Evolutionary conservation across 345 rosid species (phyloP).

Genomic region (Lagerstroemia speciosa): DNA sequence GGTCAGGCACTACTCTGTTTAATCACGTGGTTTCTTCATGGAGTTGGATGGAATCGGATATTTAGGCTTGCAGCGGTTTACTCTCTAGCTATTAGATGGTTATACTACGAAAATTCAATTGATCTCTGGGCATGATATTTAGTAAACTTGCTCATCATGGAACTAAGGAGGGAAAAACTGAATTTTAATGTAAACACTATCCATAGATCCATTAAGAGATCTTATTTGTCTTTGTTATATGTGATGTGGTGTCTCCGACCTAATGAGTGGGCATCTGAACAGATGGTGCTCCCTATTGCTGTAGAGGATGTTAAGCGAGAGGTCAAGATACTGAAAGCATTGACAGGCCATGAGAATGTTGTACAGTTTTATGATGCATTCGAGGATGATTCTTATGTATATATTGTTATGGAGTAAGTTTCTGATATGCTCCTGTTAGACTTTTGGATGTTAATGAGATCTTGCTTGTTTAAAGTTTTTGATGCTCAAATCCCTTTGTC

Average conservation of each 20-base stretch:
- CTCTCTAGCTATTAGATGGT: not conserved
- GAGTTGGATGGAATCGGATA: not conserved
- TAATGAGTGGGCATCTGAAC: slow-evolving; percentile 8
- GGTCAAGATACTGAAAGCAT: slow-evolving; percentile 70
- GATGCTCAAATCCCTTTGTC: not conserved
- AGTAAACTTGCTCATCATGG: not conserved
- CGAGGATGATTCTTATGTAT: slow-evolving; percentile 84
- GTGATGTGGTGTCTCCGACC: not conserved
- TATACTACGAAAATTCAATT: too few relatives aligned
- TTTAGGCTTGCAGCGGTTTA: not conserved
- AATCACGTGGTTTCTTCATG: not conserved
- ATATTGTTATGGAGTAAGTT: slow-evolving; percentile 87
- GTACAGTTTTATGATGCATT: slow-evolving; percentile 76
- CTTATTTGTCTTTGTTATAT: not conserved
- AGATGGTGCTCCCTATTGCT: slow-evolving; percentile 93
- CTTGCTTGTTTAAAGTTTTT: not conserved
- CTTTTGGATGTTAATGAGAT: not conserved
- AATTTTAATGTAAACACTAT: not conserved
- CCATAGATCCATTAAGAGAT: not conserved
- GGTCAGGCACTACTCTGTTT: not conserved
- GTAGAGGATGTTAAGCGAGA: slow-evolving; percentile 92
- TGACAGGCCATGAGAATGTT: slow-evolving; percentile 85
- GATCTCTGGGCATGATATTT: not conserved
- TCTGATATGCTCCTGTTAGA: not conserved
- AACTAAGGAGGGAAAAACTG: not conserved